Conservation (phyloP, 257 asterid genomes). For the Marsdenia floribunda region DNA sequence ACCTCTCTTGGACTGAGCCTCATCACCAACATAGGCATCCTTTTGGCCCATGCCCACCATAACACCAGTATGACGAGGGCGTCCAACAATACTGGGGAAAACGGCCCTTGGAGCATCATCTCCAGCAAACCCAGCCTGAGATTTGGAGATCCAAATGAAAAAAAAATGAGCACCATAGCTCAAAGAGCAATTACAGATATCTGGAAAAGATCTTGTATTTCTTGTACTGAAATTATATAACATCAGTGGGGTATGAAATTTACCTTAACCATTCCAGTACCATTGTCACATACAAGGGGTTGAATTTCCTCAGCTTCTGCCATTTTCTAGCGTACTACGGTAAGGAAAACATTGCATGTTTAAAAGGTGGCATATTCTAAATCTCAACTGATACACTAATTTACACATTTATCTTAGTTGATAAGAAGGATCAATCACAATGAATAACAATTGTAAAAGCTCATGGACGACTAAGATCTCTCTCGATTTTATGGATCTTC, state of each 20-base stretch:
- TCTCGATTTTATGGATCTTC: not conserved
- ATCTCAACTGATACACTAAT: slow-evolving; percentile 2
- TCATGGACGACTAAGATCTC: not conserved
- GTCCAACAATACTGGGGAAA: slow-evolving; percentile 34
- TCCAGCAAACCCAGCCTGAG: slow-evolving; percentile 38
- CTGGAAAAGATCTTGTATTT: not conserved
- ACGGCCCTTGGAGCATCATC: slow-evolving; percentile 36
- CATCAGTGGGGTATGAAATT: not conserved
- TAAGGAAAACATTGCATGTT: not conserved
- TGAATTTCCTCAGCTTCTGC: slow-evolving; percentile 48
- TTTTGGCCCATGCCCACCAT: slow-evolving; percentile 56
- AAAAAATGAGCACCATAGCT: not conserved
- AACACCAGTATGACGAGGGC: slow-evolving; percentile 40
- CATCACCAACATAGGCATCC: slow-evolving; percentile 49
- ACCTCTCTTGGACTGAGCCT: slow-evolving; percentile 62
- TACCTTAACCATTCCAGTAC: slow-evolving; percentile 52
- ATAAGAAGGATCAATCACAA: not conserved
- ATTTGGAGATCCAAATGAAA: slow-evolving; percentile 1
- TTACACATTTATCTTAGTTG: not conserved
- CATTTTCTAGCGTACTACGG: slow-evolving; percentile 16
- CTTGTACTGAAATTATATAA: not conserved
- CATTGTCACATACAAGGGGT: slow-evolving; percentile 50
- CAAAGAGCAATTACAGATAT: not conserved
- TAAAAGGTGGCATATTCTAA: not conserved
- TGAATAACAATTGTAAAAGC: not conserved